These are phyloP conservation scores for Quercus lobata DNA, from an alignment of 331 rosid genomes.

Conservation along the genomic window DNA sequence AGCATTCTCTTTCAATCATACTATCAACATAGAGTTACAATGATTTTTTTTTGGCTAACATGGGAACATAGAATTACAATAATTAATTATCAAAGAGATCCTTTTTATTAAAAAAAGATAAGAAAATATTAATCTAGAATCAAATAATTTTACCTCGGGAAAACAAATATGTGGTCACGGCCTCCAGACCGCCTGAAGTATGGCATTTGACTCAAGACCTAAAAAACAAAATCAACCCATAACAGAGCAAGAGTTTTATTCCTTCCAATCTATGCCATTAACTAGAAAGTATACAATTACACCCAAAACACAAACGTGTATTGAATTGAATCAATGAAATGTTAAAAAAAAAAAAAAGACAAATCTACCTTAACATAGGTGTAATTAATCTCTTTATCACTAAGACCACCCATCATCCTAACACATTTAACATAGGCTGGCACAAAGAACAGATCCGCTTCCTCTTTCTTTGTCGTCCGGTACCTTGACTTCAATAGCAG, in stretches of 20 bases:
- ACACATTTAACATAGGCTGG: slow-evolving; percentile 87
- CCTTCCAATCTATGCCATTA: no score
- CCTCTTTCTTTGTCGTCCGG: slow-evolving; percentile 76
- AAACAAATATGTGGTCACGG: slow-evolving; percentile 87
- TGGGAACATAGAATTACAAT: no score
- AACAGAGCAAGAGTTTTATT: not conserved
- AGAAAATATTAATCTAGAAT: not conserved
- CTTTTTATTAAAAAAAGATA: not conserved
- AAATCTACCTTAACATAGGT: slow-evolving; percentile 58
- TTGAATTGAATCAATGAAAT: no score
- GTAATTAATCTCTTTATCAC: slow-evolving; percentile 76
- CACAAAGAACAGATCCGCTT: slow-evolving; percentile 90
- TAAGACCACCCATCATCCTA: slow-evolving; percentile 85
- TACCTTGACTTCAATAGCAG: slow-evolving; percentile 56
- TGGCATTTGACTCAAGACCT: slow-evolving; percentile 96
- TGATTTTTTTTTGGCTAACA: not conserved
- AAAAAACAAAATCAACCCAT: not conserved
- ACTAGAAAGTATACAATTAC: not conserved
- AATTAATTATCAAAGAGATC: no score
- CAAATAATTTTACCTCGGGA: slow-evolving; percentile 62
- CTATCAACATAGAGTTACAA: not conserved
- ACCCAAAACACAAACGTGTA: not conserved
- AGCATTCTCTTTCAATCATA: not conserved
- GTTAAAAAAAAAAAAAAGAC: not conserved
- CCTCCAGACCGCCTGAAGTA: slow-evolving; percentile 95